Evolutionary conservation across 805 yeast genomes (phyloP), one percentile per base, ranked within the genome.

Genomic region (Diddensiella santjacobensis): DNA sequence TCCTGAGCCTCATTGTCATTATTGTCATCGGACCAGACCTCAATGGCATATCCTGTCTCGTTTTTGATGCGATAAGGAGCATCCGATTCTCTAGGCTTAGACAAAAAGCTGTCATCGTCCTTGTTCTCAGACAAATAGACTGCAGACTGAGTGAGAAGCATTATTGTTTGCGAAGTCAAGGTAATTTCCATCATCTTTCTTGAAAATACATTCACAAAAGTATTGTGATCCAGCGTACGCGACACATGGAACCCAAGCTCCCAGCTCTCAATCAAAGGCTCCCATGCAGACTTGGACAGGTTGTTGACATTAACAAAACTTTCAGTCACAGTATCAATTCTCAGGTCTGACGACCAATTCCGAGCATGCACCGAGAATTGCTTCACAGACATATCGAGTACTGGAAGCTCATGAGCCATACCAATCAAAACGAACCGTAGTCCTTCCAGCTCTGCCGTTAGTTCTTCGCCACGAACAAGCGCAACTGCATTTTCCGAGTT

Each of bases 251-350:
- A 66, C 0, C 87, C 81, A 44, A 91, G 71, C 4, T 87, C 83
- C 86, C 96, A 85, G 0, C 91, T 83, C 60, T 93, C 99, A 43
- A 93, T 64, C 40, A 93, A 70, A 0, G 99, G 97, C 59, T 93
- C 99, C 2, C 97, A 90, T 1, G 88, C 77, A 0, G 96, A 88
- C 52, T 85, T 79, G 0, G 96, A 79, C 63, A 88, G 88, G 64
- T 90, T 90, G 71, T 84, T 90, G 20, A 89, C 80, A 64, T 88
- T 90, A 5, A 84, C 74, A 53, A 72, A 78, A 0, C 87, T 75
- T 53, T 80, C 85, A 37, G 90, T 65, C 10, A 78, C 77, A 0
- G 84, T 71, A 52, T 81, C 81, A 1, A 88, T 84, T 58, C 81
- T 83, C 48, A 90, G 63, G 55, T 87, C 93, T 0, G 90, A 81